Conservation (phyloP, 306 rosid species). For the Trichosanthes cucumerina region DNA sequence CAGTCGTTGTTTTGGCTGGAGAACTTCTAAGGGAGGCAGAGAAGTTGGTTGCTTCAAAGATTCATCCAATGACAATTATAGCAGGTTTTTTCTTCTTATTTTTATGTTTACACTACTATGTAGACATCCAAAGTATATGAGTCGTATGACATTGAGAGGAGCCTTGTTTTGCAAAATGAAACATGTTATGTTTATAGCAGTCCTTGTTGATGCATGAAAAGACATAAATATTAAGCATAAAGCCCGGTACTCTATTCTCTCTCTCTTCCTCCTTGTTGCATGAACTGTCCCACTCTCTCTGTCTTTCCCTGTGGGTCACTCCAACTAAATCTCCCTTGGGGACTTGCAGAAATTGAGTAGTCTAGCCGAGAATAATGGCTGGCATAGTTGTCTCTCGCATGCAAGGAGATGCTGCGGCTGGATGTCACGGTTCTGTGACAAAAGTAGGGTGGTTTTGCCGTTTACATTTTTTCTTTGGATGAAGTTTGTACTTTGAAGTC, state of each 20-base stretch:
- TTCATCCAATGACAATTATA: constrained; percentile 97
- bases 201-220: neutral
- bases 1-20: constrained; percentile 98
- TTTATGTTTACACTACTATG: neutral
- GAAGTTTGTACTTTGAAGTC: neutral
- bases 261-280: neutral
- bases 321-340: neutral
- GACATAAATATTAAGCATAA: neutral
- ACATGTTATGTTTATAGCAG: neutral
- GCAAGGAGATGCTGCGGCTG: too few species aligned
- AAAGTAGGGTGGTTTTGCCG: neutral
- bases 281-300: neutral
- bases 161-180: neutral
- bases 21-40: constrained; percentile 94
- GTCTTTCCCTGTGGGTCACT: neutral
- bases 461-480: neutral
- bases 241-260: neutral
- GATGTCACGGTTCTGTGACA: too few species aligned
- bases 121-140: neutral
- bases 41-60: constrained; percentile 78
- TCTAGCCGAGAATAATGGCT: neutral
- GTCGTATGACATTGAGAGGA: neutral
- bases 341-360: neutral
- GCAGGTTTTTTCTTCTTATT: constrained; percentile 38
- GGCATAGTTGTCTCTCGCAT: too few species aligned